Conservation (phyloP, 306 rosid genomes). For the Cucurbita argyrosperma region DNA sequence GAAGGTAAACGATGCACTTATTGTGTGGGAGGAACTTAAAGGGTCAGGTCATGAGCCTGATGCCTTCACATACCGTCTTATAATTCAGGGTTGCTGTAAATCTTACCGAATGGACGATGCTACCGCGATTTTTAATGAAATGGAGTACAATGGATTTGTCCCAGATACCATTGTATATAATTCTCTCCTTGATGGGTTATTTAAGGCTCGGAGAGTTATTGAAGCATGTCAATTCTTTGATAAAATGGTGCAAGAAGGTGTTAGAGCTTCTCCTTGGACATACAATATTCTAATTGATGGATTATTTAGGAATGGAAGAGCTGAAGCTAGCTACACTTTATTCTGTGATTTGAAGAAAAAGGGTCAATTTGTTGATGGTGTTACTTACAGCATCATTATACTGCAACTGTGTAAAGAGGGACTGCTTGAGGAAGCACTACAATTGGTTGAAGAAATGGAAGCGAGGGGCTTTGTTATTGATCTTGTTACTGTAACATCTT, state of each 20-base stretch:
- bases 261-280: constrained; percentile 54
- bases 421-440: constrained; percentile 51
- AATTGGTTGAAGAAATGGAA: constrained; percentile 89
- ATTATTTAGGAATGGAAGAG: constrained; percentile 63
- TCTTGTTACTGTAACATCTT: constrained; percentile 58
- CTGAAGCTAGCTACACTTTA: constrained; percentile 60
- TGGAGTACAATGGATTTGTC: constrained; percentile 44
- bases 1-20: constrained; percentile 55
- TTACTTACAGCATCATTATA: constrained; percentile 67
- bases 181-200: constrained; percentile 52
- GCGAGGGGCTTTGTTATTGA: constrained; percentile 63
- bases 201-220: constrained; percentile 50
- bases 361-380: constrained; percentile 68
- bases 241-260: constrained; percentile 70
- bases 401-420: constrained; percentile 70
- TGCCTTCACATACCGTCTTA: constrained; percentile 38
- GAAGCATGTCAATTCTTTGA: constrained; percentile 74
- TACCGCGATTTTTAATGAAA: constrained; percentile 36
- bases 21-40: constrained; percentile 61
- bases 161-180: constrained; percentile 50
- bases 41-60: constrained; percentile 64
- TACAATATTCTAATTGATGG: constrained; percentile 74
- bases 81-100: constrained; percentile 61
- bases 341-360: constrained; percentile 79
- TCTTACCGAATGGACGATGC: constrained; percentile 51